Conservation (phyloP, 2,329 filamentous ascomycete genomes). For the Fusarium clavum region DNA sequence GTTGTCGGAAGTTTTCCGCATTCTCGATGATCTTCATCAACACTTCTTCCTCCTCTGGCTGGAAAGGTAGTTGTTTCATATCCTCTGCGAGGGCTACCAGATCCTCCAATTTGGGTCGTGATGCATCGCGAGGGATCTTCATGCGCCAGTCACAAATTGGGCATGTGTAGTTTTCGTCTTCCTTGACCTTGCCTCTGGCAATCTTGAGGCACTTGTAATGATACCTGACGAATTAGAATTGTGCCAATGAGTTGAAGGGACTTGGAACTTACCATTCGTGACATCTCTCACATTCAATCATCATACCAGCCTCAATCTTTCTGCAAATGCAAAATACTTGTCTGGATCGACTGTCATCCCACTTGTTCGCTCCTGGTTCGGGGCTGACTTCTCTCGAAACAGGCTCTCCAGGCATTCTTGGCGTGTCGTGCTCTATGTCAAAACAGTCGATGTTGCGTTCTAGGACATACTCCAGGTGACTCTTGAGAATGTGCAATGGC, state of each 20-base stretch:
- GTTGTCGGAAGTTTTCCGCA: constrained; percentile 84
- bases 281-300: constrained; percentile 99
- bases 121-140: constrained; percentile 95
- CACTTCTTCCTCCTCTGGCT: constrained; percentile 92
- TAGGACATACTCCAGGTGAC: constrained; percentile 92
- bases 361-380: constrained; percentile 63
- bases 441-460: constrained; percentile 93
- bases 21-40: constrained; percentile 88
- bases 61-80: constrained; percentile 84
- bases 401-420: constrained; percentile 89
- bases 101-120: constrained; percentile 94
- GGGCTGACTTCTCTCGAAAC: constrained; percentile 82
- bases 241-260: background rate
- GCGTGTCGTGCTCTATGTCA: constrained; percentile 84
- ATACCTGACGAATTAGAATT: constrained; percentile 70
- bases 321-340: constrained; percentile 99
- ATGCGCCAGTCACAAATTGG: constrained; percentile 98
- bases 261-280: constrained; percentile 83
- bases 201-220: constrained; percentile 99
- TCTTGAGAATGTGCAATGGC: constrained; percentile 92
- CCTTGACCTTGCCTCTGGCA: constrained; percentile 95
- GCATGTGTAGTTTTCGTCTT: constrained; percentile 98
- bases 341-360: constrained; percentile 70
- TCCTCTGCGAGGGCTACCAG: constrained; percentile 86
- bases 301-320: constrained; percentile 93